Base-by-base conservation (phyloP, 495 filamentous ascomycete species). In the Lentithecium fluviatile region DNA sequence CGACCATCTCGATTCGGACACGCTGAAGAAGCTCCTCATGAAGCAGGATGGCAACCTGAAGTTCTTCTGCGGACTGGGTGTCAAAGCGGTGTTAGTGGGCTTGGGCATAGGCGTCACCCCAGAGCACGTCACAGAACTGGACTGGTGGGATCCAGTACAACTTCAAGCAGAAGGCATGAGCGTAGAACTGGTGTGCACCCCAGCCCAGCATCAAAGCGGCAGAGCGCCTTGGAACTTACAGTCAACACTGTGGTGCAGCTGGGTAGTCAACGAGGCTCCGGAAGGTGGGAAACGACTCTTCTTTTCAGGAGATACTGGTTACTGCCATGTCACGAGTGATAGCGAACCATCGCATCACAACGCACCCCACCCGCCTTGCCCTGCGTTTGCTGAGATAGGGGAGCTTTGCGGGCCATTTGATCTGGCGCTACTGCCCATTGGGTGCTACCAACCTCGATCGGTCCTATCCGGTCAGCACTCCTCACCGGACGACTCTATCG, bases 161-260 rank as follows among this genome's bases (percentile, higher is more conserved):
- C 46, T 76, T 6, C 55, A 53, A 13, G 36, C 56, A 17, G 62
- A 67, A 4, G 46, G 40, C 8, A 21, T 71, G 7, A 70, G 52
- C n/a, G 63, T 75, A 10, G 52, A 55, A 25, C 65, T 71, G 50
- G 70, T 57, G 15, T 81, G 66, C 62, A 75, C 69, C 65, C 80
- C 80, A 0, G 69, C 74, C 0, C 80, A 82, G 49, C 80, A 82
- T 62, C 69, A 67, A 58, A 79, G 75, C 20, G 78, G 73, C 1
- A 67, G 80, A 32, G 38, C 48, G 0, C 60, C 67, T 0, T 61
- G 45, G 46, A 72, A 75, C 19, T 62, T 70, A 5, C 62, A 65
- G 42, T 53, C 58, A 4, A 75, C 77, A 0, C 73, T 84, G 7
- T 84, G 82, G 82, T 77, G 76, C 20, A 78, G 79, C 43, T 84